phyloP scores from a whole-genome alignment of 768 basidiomycete genomes.

The Termitomyces sp. region DNA sequence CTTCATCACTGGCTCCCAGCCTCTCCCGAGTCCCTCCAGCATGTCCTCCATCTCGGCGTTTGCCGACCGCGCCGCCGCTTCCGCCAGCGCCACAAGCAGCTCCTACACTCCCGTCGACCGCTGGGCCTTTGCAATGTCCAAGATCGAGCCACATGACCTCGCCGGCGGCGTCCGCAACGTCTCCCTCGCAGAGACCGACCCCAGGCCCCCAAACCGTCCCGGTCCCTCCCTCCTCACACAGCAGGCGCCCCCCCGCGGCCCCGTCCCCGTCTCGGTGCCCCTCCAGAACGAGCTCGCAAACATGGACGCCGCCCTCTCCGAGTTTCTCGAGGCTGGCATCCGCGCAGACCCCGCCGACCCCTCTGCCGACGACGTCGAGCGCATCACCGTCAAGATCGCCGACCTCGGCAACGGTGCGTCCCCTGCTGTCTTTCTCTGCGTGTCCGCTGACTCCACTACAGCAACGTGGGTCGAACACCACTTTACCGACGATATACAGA shows the following conservation, averaged over 20 bases:
- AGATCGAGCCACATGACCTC: slow-evolving; percentile 39
- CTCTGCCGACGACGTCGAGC: slow-evolving; percentile 40
- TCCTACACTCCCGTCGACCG: slow-evolving; percentile 78
- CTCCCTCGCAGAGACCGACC: slow-evolving; percentile 16
- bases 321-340: slow-evolving; percentile 11
- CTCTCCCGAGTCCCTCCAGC: slow-evolving; percentile 81
- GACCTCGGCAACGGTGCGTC: slow-evolving; percentile 89
- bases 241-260: background rate
- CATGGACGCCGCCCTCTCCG: slow-evolving; percentile 11
- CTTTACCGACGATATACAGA: slow-evolving; percentile 98
- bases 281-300: background rate
- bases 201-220: background rate
- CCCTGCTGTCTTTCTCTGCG: background rate
- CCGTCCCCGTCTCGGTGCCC: slow-evolving; percentile 12
- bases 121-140: slow-evolving; percentile 89
- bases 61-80: slow-evolving; percentile 6
- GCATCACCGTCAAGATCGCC: slow-evolving; percentile 97
- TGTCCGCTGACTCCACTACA: slow-evolving; percentile 15
- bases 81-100: slow-evolving; percentile 1
- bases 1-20: slow-evolving; percentile 90
- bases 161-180: slow-evolving; percentile 35
- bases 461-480: slow-evolving; percentile 92
- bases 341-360: too few species aligned
- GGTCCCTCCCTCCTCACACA: slow-evolving; percentile 76
- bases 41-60: slow-evolving; percentile 15